Conservation (phyloP, 352 stramenopile genomes). For the Phytophthora uliginosa region DNA sequence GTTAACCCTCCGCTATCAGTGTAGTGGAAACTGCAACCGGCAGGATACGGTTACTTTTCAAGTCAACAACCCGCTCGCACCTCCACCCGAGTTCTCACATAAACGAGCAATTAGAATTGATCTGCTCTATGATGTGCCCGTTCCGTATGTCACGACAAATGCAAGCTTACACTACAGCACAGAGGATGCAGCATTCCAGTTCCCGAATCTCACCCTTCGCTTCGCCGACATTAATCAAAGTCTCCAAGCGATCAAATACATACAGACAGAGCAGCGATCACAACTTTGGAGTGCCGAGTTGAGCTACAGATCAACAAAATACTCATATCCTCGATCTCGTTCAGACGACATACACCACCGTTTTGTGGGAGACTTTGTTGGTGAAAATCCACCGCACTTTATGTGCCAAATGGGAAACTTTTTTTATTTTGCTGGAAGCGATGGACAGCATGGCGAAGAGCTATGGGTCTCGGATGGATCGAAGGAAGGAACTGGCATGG, state of each 20-base stretch:
- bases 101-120: constrained; percentile 32
- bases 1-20: constrained; percentile 24
- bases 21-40: constrained; percentile 16
- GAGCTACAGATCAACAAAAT: neutral
- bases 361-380: neutral
- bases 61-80: constrained; percentile 17
- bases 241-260: neutral
- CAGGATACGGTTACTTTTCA: constrained; percentile 31
- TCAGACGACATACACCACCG: neutral
- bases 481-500: neutral
- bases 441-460: neutral
- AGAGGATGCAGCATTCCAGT: constrained; percentile 59
- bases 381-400: neutral
- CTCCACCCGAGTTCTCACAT: constrained; percentile 20
- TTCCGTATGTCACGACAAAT: constrained; percentile 41
- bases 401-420: neutral
- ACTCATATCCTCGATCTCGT: neutral
- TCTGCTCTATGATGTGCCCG: constrained; percentile 31
- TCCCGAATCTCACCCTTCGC: constrained; percentile 45
- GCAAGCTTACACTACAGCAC: constrained; percentile 40
- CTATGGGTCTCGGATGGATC: neutral
- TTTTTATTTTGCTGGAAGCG: neutral
- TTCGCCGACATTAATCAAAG: constrained; percentile 9
- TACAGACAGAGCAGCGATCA: neutral
- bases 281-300: neutral